These are phyloP conservation scores for Pseudopithomyces maydicus DNA, from an alignment of 2,329 filamentous ascomycete genomes.

Conservation along the genomic window DNA sequence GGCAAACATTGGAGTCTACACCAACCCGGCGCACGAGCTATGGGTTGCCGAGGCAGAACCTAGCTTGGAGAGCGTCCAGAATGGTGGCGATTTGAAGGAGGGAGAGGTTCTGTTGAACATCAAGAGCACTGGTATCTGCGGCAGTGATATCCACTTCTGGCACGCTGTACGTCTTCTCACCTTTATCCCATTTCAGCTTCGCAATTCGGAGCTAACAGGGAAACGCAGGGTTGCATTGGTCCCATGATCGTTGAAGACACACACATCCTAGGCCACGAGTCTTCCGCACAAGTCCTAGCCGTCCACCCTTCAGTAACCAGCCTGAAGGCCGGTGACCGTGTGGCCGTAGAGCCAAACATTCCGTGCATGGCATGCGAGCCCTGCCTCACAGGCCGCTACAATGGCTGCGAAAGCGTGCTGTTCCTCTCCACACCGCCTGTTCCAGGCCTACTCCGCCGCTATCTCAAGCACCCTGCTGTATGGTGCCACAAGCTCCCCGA, in stretches of 20 bases:
- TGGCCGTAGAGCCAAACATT: conserved; percentile 92
- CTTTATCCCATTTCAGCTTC: neutral
- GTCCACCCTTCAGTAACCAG: conserved; percentile 78
- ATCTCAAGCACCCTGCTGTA: conserved; percentile 90
- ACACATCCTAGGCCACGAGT: conserved; percentile 95
- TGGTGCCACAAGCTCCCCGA: conserved; percentile 97
- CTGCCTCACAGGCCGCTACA: conserved; percentile 91
- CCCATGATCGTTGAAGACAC: conserved; percentile 90
- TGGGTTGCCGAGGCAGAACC: conserved; percentile 85
- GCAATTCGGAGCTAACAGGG: neutral
- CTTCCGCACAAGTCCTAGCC: conserved; percentile 79
- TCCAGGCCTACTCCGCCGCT: conserved; percentile 82
- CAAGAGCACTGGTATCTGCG: conserved; percentile 95
- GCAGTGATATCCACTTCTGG: conserved; percentile 97
- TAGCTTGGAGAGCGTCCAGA: conserved; percentile 73
- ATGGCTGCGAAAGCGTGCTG: conserved; percentile 83
- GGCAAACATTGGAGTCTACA: conserved; percentile 94
- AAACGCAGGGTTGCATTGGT: conserved; percentile 73
- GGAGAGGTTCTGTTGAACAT: conserved; percentile 89
- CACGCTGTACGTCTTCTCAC: conserved; percentile 63
- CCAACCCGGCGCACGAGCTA: conserved; percentile 88
- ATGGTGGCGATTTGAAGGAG: conserved; percentile 69
- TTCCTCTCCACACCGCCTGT: conserved; percentile 94
- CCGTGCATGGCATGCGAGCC: conserved; percentile 91
- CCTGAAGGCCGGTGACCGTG: conserved; percentile 84